Evolutionary conservation across 768 basidiomycete species (phyloP), one percentile per base, ranked within the genome.

Genomic region (Tylopilus sp.): DNA sequence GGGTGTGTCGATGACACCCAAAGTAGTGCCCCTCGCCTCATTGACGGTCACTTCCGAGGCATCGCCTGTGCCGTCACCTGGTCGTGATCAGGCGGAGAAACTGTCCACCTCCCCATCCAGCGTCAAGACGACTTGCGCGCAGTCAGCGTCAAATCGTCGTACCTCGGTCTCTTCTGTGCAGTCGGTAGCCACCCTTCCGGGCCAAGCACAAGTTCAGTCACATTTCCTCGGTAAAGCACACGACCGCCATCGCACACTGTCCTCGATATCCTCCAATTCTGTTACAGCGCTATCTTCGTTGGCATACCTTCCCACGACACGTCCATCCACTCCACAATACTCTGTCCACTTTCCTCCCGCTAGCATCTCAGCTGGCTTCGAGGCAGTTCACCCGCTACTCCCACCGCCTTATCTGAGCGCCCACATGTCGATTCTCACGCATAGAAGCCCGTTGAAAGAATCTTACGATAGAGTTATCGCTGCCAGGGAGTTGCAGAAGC

Each of bases 401-500:
- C 88, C 88, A 0, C 78, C 79, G 3, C 86, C 87, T 38, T 89
- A 88, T 62, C 66, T 87, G 54, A 79, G 73, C 57, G 80, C 83
- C 51, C 88, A 91, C 52, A 72, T 89, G 65, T 85, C 85, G 18
- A 78, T 87, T 42, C 71, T 88, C 28, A 72, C 78, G 17, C 76
- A 82, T 66, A 76, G 83, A 44, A 81, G 77, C 45, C 86, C 88
- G 21, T 71, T 90, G 50, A 75, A 79, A 58, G 88, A 88, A 64
- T 81, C 84, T 21, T 82, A 81, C 59, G 87, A 88, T 51, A 76
- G 85, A 46, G 81, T 88, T 33, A 72, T 78, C 50, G 68, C 72
- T 39, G 85, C 83, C 23, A 86, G 82, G 71, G 68, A 73, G 45
- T 39, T 59, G 20, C 67, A 65, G 57, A 65, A 57, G 39, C 65